phyloP scores from a whole-genome alignment of 805 yeast genomes.

The Starmerella bacillaris region DNA sequence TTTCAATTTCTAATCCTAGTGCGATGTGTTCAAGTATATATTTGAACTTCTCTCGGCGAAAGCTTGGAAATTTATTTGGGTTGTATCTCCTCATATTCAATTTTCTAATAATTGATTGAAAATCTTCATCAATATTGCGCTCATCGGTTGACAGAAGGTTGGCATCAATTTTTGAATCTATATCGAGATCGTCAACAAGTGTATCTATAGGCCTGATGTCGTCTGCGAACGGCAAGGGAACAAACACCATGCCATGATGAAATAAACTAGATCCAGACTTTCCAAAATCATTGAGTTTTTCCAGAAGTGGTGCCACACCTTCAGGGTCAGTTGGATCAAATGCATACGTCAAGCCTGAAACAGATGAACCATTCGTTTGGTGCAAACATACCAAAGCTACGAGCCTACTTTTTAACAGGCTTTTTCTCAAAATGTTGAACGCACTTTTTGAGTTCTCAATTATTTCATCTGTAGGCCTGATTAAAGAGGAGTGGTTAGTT shows the following conservation, averaged over 20 bases:
- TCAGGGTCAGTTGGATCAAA: conserved; percentile 1
- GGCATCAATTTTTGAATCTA: no score
- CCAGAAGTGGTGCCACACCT: background rate
- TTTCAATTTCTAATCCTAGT: no score
- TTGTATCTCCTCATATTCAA: background rate
- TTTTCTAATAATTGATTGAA: no score
- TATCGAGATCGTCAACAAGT: conserved; percentile 30
- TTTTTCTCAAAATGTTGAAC: conserved; percentile 47
- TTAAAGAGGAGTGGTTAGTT: no score
- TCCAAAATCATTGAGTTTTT: background rate
- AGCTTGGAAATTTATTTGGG: background rate
- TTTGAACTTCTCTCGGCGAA: no score
- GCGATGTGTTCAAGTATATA: no score
- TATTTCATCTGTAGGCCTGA: conserved; percentile 47
- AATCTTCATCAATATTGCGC: no score
- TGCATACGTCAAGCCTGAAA: conserved; percentile 7
- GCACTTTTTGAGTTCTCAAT: conserved; percentile 48
- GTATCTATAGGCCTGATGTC: conserved; percentile 36
- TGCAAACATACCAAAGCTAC: conserved; percentile 35
- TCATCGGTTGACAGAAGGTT: no score
- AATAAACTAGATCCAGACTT: no score
- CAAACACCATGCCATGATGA: conserved; percentile 58
- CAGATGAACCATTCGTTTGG: background rate
- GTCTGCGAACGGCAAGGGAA: conserved; percentile 55
- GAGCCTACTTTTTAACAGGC: conserved; percentile 33